Evolutionary conservation across 148 eudicot genomes (phyloP), one percentile per base, ranked within the genome.

Genomic region (Euryodendron excelsum): DNA sequence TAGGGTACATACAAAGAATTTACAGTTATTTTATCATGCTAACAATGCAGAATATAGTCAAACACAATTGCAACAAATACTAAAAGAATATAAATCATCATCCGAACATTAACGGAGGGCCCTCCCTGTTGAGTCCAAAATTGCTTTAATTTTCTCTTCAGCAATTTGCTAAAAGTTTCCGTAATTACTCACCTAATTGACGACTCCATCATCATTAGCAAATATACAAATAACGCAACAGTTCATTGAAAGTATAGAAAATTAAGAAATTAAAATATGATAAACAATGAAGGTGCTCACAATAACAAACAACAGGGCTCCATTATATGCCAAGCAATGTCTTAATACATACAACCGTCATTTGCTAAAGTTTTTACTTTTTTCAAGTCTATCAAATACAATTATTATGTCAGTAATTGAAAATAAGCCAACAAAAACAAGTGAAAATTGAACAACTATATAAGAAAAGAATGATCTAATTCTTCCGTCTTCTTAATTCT

Each of bases 351-450:
- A n/a, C n/a, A n/a, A n/a, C n/a, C n/a, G n/a, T n/a, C n/a, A n/a
- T n/a, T 44, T 41, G 28, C 28, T 68, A 31, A 31, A 62, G 20
- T 64, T 34, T 23, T 64, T 34, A 20, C 34, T 17, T 48, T 10
- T 30, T 1, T 31, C 74, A 50, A 79, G 62, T 14, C n/a, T n/a
- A n/a, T 37, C 59, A 61, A 50, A 64, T 39, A 55, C 5, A 66
- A 36, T 3, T 11, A 68, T 68, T 36, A 63, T 25, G 41, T 34
- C 30, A 75, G 50, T 41, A 79, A 48, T 44, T 13, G 37, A 69
- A 23, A n/a, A 33, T 41, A 81, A 76, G 62, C 14, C 28, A 11
- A 50, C 20, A 72, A 36, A 31, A 31, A n/a, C 72, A 68, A 68
- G 50, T 34, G 72, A 27, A 68, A 39, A n/a, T 68, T 36, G 14